phyloP scores from a whole-genome alignment of 108 stramenopile genomes.

The Parietichytrium sp. region DNA sequence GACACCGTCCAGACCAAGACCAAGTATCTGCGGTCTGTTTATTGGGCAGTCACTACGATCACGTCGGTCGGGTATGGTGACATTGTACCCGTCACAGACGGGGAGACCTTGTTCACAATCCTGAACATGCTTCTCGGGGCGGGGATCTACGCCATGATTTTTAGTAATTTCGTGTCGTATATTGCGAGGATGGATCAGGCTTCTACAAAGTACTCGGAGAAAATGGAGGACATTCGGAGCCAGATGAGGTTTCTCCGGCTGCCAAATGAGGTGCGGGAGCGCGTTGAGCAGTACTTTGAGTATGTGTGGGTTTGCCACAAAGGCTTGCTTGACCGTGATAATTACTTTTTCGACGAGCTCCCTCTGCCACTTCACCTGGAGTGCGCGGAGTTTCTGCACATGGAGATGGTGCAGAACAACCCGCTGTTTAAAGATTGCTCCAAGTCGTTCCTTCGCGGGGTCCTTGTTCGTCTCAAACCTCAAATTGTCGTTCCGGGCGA shows the following conservation, averaged over 20 bases:
- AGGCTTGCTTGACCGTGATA: neutral
- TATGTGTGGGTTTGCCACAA: slow-evolving; percentile 37
- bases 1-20: neutral
- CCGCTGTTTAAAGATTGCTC: slow-evolving; percentile 4
- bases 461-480: slow-evolving; percentile 3
- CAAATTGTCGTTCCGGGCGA: slow-evolving; percentile 13
- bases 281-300: slow-evolving; percentile 40
- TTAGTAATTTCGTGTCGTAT: slow-evolving; percentile 27
- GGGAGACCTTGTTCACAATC: slow-evolving; percentile 42
- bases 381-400: slow-evolving; percentile 12
- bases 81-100: slow-evolving; percentile 48
- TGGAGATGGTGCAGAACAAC: neutral
- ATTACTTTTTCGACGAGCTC: slow-evolving; percentile 18
- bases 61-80: slow-evolving; percentile 64
- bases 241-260: slow-evolving; percentile 32
- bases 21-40: slow-evolving; percentile 29
- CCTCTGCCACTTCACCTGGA: neutral
- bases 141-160: slow-evolving; percentile 35
- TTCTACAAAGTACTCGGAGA: slow-evolving; percentile 35
- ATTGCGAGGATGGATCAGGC: slow-evolving; percentile 34
- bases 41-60: slow-evolving; percentile 62
- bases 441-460: neutral
- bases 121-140: slow-evolving; percentile 47
- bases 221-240: slow-evolving; percentile 36
- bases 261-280: neutral